Evolutionary conservation across 139 green algal species (phyloP).

Genomic region (Penium margaritaceum): DNA sequence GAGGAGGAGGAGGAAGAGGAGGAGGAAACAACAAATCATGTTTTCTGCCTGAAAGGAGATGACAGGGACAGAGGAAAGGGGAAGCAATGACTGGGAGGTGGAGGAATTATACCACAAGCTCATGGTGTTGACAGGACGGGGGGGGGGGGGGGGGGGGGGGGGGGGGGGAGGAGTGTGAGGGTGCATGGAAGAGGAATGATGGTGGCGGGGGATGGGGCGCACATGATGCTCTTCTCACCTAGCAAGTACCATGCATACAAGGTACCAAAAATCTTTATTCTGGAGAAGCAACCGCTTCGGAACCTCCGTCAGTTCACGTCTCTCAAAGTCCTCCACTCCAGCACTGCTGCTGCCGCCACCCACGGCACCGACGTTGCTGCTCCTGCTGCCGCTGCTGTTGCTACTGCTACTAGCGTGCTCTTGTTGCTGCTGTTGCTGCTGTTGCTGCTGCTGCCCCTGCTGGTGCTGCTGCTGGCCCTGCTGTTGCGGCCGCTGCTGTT

Average conservation of each 20-base stretch:
- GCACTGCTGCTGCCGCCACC: not conserved
- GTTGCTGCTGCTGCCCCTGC: not conserved
- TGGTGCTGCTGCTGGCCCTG: not conserved
- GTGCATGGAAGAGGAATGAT: too few relatives aligned
- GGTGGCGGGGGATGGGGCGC: too few relatives aligned
- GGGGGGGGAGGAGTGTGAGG: too few relatives aligned
- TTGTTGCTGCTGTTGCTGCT: not conserved
- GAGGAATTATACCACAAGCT: too few relatives aligned
- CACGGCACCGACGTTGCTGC: not conserved
- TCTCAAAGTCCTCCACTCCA: not conserved
- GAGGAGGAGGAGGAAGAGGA: too few relatives aligned
- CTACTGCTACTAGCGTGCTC: not conserved
- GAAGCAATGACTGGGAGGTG: too few relatives aligned
- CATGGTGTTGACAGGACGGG: too few relatives aligned
- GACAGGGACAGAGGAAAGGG: too few relatives aligned
- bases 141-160: too few relatives aligned
- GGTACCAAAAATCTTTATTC: slow-evolving; percentile 21
- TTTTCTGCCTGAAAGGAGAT: too few relatives aligned
- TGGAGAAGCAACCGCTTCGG: slow-evolving; percentile 10
- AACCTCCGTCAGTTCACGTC: not conserved
- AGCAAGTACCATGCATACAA: slow-evolving; percentile 2
- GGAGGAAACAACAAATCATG: too few relatives aligned
- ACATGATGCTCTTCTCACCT: not conserved
- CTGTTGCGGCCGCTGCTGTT: not conserved
- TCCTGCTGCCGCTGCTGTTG: not conserved